Evolutionary conservation across 345 rosid genomes (phyloP), one percentile per base, ranked within the genome.

Genomic region (Fremontodendron californicum): DNA sequence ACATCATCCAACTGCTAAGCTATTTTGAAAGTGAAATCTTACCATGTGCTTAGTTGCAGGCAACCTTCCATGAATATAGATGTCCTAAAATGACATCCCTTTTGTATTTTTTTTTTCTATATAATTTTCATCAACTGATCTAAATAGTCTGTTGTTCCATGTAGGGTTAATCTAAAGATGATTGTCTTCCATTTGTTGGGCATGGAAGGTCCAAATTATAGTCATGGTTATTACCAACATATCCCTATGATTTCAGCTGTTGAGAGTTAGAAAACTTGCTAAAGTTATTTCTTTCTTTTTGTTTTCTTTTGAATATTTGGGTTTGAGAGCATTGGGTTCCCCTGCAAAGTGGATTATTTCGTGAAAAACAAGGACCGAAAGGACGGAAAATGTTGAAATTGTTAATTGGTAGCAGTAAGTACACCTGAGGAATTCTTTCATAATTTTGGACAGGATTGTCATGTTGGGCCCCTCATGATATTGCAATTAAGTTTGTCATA

Each of bases 161-260:
- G 75, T 48, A 11, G 75, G 39, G 51, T 49, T 19, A 68, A 42
- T 43, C 15, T 42, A 23, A 10, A 67, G 9, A 67, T 67, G 49
- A 67, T n/a, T 42, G 52, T 75, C 55, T 25, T 79, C 25, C 42
- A 33, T 66, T 79, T 79, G 52, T 66, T 35, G 71, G 75, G 46
- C 46, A 52, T 31, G 45, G 46, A 51, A 72, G 58, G 49, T 57
- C 74, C 74, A 9, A 18, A 48, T 5, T 7, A 2, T 29, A 70
- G 18, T 31, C 16, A 48, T 48, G 74, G 16, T 46, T 70, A 29
- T 70, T 48, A 29, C 27, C 42, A 4, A 19, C 55, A 31, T 7
- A 49, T 18, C 49, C 29, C 8, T 6, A 66, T 40, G 49, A 21
- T n/a, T 21, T 33, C 60, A 31, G 58, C 25, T 5, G 43, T 71